Base-by-base conservation (phyloP, 257 asterid genomes). In the Henckelia pumila region DNA sequence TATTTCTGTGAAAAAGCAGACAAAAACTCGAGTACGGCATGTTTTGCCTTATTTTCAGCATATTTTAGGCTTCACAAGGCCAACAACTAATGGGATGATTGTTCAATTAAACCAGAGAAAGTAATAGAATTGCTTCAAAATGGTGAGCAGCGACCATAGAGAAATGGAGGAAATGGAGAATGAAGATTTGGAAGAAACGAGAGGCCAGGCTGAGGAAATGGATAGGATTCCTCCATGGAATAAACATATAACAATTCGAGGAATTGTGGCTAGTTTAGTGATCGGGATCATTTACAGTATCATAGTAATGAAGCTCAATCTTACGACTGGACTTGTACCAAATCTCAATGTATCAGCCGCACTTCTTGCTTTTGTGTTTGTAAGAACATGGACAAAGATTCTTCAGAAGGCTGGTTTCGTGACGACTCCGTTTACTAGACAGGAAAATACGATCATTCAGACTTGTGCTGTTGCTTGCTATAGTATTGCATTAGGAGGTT, bases 391-490 rank as follows among this genome's bases (percentile, higher is more conserved):
- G 98, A 89, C 89, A 4, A 85, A 84, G 67, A 19, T 89, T 44
- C 88, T 92, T 58, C 77, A 81, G 5, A 87, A 77, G 80, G 81
- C 89, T 13, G 84, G 78, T 55, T 22, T 85, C 47, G 76, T 70
- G 6, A 75, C 93, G 2, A 76, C 80, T 11, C 98, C 98, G 20
- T 91, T 91, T 72, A 89, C 98, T 0, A 81, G 77, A 61, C 96
- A 89, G 71, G 96, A 91, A 82, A 91, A 91, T 60, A 91, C 98
- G 0, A 69, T 84, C 32, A 91, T 91, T 71, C 96, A 91, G 84
- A 91, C 98, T 1, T 84, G 88, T 77, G 91, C 96, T 5, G 98
- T 91, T 77, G 93, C 96, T 20, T 91, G 98, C 78, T 91, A 88
- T 44, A 76, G 89, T 78, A 86, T 91, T 77, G 75, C 96, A 50